Conservation (phyloP, 768 basidiomycete species). For the Phylloporus sp. region DNA sequence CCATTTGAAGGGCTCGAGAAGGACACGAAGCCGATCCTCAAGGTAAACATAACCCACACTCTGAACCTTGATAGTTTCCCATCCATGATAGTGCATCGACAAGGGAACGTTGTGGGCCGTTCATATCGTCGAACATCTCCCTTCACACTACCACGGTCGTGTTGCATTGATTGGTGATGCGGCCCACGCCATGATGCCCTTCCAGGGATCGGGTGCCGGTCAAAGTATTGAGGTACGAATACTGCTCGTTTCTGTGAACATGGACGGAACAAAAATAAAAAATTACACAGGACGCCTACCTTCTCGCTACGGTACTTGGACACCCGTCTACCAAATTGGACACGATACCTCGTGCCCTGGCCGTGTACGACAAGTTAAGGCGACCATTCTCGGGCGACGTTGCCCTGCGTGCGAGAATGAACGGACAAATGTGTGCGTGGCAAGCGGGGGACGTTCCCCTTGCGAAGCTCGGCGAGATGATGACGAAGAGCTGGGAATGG, state of each 20-base stretch:
- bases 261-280: neutral
- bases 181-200: conserved; percentile 40
- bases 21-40: conserved; percentile 51
- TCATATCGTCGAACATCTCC: conserved; percentile 49
- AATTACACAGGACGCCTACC: conserved; percentile 31
- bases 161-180: conserved; percentile 47
- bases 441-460: conserved; percentile 28
- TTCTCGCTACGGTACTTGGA: conserved; percentile 38
- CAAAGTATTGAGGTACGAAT: conserved; percentile 39
- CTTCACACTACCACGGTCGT: conserved; percentile 45
- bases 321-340: conserved; percentile 33
- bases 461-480: conserved; percentile 34
- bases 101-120: conserved; percentile 58
- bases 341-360: conserved; percentile 39
- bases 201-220: conserved; percentile 42
- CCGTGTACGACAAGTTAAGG: conserved; percentile 46
- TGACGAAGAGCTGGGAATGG: conserved; percentile 60
- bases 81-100: conserved; percentile 43
- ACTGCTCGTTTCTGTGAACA: neutral
- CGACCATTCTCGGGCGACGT: conserved; percentile 41
- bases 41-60: conserved; percentile 34
- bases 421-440: conserved; percentile 12
- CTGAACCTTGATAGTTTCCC: neutral
- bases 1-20: conserved; percentile 54
- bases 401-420: conserved; percentile 21